Conservation (phyloP, 306 rosid species). For the Cucurbita moschata region DNA sequence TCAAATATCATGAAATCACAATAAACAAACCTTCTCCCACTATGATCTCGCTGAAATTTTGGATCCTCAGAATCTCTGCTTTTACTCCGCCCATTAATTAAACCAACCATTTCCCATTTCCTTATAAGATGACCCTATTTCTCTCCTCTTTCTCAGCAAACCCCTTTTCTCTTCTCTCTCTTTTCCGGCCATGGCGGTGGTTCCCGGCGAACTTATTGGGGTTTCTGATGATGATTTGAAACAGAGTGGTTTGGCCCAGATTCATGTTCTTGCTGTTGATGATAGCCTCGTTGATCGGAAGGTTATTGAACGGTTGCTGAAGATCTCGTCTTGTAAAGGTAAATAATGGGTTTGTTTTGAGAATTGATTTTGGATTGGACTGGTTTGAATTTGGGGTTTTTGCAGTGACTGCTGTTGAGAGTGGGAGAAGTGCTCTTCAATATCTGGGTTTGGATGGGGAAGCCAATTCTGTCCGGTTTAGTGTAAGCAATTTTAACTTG, state of each 20-base stretch:
- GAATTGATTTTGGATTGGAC: neutral
- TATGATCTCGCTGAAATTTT: constrained; percentile 40
- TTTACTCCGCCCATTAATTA: constrained; percentile 24
- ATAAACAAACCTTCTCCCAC: neutral
- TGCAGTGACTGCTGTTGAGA: constrained; percentile 85
- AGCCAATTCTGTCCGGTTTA: constrained; percentile 38
- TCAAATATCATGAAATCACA: neutral
- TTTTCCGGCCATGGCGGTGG: constrained; percentile 24
- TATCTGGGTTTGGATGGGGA: constrained; percentile 82
- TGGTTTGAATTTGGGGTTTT: neutral
- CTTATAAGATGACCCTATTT: neutral
- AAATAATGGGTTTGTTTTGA: neutral
- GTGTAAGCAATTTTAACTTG: constrained; percentile 31
- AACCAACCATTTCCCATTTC: neutral
- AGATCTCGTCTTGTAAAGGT: constrained; percentile 82
- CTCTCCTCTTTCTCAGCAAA: neutral
- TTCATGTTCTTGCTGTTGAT: constrained; percentile 90
- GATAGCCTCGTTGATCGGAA: constrained; percentile 73
- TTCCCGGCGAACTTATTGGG: constrained; percentile 18
- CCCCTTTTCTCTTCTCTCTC: neutral
- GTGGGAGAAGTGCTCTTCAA: constrained; percentile 85
- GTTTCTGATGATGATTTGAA: constrained; percentile 6
- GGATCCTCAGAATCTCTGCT: constrained; percentile 79
- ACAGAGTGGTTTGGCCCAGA: constrained; percentile 12
- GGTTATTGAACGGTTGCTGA: constrained; percentile 68